Evolutionary conservation across 106 monocot species (phyloP).

Genomic region (Apostasia ramifera): DNA sequence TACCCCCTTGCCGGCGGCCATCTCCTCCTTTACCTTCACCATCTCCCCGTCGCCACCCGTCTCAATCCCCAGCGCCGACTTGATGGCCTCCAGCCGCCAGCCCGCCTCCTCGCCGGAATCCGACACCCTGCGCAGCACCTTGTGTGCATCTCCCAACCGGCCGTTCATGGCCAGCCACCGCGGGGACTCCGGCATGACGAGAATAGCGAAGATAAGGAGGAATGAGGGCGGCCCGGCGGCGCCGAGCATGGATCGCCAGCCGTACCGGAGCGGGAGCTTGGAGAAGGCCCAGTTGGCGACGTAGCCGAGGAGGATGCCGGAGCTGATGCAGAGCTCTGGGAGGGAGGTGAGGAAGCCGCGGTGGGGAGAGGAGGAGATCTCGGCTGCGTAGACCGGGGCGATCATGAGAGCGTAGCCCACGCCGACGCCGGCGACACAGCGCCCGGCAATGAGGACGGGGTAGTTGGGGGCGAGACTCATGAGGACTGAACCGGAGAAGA

Average conservation of each 20-base stretch:
- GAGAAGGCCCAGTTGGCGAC: conserved; percentile 34
- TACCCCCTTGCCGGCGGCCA: conserved; percentile 5
- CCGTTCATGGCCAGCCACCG: conserved; percentile 48
- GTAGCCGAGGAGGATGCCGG: conserved; percentile 30
- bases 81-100: conserved; percentile 15
- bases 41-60: too few relatives aligned
- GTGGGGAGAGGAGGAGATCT: conserved; percentile 22
- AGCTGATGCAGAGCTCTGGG: conserved; percentile 32
- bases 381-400: conserved; percentile 39
- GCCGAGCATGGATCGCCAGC: conserved; percentile 20
- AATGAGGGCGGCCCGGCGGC: conserved; percentile 14
- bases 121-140: conserved; percentile 18
- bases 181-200: conserved; percentile 45
- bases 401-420: conserved; percentile 40
- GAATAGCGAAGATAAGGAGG: conserved; percentile 18
- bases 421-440: conserved; percentile 24
- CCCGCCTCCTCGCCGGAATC: conserved; percentile 20
- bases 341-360: conserved; percentile 41
- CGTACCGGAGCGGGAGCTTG: conserved; percentile 3
- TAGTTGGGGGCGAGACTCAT: conserved; percentile 23
- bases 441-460: conserved; percentile 23
- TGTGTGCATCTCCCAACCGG: conserved; percentile 9
- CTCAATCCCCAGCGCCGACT: conserved; percentile 17
- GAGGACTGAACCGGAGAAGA: conserved; percentile 20
- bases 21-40: too few relatives aligned